Percentiles rank a stretch among this genome's conserved stretches.
These are phyloP conservation scores for Solanum piurae DNA, from an alignment of 257 asterid genomes.

Conservation along the genomic window DNA sequence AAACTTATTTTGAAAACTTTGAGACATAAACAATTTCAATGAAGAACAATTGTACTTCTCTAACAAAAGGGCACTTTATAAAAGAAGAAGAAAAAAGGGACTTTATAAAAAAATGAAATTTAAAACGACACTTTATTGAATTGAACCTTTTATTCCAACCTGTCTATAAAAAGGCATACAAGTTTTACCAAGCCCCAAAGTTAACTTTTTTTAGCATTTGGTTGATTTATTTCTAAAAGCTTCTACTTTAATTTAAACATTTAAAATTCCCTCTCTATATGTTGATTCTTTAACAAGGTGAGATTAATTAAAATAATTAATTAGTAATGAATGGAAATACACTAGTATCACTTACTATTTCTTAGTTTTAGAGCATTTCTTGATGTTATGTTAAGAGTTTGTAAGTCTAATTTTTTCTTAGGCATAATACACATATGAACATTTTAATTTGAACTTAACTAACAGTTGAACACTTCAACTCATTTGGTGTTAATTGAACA, in stretches of 20 bases:
- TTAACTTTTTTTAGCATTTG: background rate
- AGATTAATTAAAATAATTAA: background rate
- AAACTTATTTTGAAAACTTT: background rate
- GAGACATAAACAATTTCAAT: background rate
- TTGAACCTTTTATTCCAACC: background rate
- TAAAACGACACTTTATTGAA: background rate
- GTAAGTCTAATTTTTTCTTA: too few species aligned
- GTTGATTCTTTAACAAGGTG: background rate
- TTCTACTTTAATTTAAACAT: background rate
- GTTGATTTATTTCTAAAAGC: background rate
- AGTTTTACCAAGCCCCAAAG: background rate
- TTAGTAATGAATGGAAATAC: background rate
- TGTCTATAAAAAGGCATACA: background rate
- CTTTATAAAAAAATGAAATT: too few species aligned
- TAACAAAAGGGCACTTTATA: background rate
- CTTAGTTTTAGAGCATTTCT: background rate
- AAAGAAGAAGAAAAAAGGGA: too few species aligned
- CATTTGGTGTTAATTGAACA: too few species aligned
- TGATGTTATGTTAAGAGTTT: background rate
- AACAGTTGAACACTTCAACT: background rate
- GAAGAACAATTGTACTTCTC: background rate
- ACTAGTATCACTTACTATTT: background rate
- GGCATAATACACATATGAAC: too few species aligned
- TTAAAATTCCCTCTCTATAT: background rate
- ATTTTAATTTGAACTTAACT: too few species aligned